These are phyloP conservation scores for Asclepias syriaca DNA, from an alignment of 257 asterid species.

Conservation along the genomic window DNA sequence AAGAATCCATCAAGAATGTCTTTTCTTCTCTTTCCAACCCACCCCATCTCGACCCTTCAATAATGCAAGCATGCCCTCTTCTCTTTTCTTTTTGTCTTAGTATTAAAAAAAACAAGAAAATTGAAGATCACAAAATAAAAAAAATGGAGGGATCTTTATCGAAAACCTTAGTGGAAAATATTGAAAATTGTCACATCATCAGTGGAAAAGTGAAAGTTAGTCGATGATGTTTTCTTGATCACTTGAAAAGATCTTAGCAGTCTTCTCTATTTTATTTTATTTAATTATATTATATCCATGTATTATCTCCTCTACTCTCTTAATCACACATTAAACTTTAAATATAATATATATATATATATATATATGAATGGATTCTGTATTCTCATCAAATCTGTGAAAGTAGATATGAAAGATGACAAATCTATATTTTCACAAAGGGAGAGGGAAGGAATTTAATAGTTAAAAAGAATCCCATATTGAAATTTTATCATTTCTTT, in stretches of 20 bases:
- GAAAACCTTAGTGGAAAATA: slow-evolving; percentile 7
- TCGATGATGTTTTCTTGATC: neutral
- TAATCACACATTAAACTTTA: neutral
- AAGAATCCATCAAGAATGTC: neutral
- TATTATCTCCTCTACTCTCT: slow-evolving; percentile 11
- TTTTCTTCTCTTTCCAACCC: neutral
- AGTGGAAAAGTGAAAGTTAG: slow-evolving; percentile 5
- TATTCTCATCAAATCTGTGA: no score
- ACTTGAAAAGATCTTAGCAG: neutral
- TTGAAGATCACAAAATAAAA: neutral
- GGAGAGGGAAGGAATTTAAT: no score
- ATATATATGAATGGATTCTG: no score
- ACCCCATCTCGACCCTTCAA: neutral
- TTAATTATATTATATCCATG: neutral
- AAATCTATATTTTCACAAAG: no score
- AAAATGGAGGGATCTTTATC: slow-evolving; percentile 1
- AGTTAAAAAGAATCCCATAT: no score
- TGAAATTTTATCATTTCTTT: no score
- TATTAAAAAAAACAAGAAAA: neutral
- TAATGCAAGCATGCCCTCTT: neutral
- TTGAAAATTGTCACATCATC: slow-evolving; percentile 11
- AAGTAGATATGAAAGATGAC: no score
- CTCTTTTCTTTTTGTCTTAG: neutral
- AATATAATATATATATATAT: no score
- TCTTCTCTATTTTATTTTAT: no score